These are phyloP conservation scores for Coemansia sp. DNA, from an alignment of 192 early-diverging fungal genomes.

Conservation along the genomic window DNA sequence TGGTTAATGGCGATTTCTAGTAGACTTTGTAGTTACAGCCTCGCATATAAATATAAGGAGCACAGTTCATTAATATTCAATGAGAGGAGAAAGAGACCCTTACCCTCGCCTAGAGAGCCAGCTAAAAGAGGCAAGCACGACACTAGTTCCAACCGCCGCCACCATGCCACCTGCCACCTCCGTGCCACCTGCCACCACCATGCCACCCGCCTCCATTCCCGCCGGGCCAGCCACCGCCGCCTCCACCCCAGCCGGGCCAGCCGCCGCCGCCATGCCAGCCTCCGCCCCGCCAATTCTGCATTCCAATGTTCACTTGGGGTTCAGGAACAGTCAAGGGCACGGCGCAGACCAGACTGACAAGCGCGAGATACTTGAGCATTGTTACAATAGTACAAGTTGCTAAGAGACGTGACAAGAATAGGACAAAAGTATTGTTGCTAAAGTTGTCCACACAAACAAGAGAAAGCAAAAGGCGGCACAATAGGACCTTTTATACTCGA, in stretches of 20 bases:
- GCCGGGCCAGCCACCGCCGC: slow-evolving; percentile 12
- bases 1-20: slow-evolving; percentile 34
- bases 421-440: not conserved
- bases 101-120: no score
- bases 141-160: no score
- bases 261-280: slow-evolving; percentile 11
- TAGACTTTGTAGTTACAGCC: not conserved
- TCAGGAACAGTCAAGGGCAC: not conserved
- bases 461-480: not conserved
- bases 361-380: slow-evolving; percentile 6
- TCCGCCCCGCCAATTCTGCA: slow-evolving; percentile 3
- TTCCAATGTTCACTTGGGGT: slow-evolving; percentile 2
- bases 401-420: not conserved
- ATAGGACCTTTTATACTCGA: not conserved
- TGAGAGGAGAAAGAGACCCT: no score
- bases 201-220: not conserved
- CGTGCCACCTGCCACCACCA: not conserved
- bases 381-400: not conserved
- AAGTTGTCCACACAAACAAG: not conserved
- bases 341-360: not conserved
- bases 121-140: no score
- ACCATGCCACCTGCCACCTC: not conserved
- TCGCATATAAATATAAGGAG: not conserved
- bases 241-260: not conserved
- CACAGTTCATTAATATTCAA: not conserved